These are phyloP conservation scores for Lonicera japonica DNA, from an alignment of 129 eudicot species.

Conservation along the genomic window DNA sequence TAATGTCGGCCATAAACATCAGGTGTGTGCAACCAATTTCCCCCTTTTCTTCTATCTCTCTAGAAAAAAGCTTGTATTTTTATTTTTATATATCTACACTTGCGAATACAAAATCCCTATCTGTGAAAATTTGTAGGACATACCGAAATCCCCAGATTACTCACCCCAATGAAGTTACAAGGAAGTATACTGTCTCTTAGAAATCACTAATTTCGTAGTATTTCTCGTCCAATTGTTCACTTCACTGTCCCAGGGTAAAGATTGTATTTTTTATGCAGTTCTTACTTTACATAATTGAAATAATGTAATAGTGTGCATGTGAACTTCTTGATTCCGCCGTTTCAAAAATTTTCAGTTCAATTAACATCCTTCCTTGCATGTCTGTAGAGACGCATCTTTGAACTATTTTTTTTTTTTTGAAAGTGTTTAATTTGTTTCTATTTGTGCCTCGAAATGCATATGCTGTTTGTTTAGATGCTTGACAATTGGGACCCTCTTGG, in stretches of 20 bases:
- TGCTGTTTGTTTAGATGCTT: constrained; percentile 10
- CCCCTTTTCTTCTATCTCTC: background rate
- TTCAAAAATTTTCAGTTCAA: background rate
- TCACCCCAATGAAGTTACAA: background rate
- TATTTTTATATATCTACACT: too few species aligned
- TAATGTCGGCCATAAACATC: background rate
- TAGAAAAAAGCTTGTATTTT: background rate
- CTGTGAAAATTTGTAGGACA: background rate
- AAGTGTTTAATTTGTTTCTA: background rate
- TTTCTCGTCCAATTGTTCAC: background rate
- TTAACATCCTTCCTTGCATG: background rate
- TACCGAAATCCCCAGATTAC: background rate
- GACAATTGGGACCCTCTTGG: constrained; percentile 25
- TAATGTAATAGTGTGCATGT: background rate
- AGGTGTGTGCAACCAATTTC: background rate
- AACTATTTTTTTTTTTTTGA: too few species aligned
- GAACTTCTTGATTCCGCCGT: background rate
- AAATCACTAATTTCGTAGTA: background rate
- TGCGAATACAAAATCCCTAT: too few species aligned
- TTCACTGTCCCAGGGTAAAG: background rate
- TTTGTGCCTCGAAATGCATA: background rate
- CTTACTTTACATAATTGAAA: too few species aligned
- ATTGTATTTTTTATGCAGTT: background rate
- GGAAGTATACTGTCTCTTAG: too few species aligned
- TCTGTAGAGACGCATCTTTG: background rate